Conservation (phyloP, 2,329 filamentous ascomycete genomes). For the Aureobasidium namibiae region DNA sequence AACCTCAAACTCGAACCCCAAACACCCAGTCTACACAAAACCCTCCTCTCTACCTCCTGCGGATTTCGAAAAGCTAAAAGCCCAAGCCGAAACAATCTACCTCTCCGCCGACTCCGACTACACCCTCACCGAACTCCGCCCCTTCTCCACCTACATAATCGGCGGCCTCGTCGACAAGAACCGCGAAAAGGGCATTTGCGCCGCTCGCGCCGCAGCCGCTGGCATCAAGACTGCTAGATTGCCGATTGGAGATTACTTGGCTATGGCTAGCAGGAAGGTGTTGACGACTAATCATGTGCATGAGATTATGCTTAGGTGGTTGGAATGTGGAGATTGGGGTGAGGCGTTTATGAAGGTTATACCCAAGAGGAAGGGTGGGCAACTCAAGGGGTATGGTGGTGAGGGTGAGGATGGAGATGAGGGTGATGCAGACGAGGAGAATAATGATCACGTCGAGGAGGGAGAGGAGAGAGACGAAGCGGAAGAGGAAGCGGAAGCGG, state of each 20-base stretch:
- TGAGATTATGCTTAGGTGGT: constrained; percentile 91
- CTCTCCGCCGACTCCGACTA: constrained; percentile 86
- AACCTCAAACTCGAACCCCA: constrained; percentile 19
- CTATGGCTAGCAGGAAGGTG: constrained; percentile 79
- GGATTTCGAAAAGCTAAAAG: neutral
- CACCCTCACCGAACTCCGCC: constrained; percentile 72
- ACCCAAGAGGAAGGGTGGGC: constrained; percentile 78
- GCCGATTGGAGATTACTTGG: constrained; percentile 90
- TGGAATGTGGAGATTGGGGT: constrained; percentile 86
- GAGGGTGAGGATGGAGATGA: constrained; percentile 16
- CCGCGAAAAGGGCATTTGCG: constrained; percentile 88
- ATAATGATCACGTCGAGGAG: neutral
- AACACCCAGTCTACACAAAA: neutral
- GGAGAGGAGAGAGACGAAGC: neutral
- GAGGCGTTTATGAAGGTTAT: constrained; percentile 81
- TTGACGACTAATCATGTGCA: constrained; percentile 92
- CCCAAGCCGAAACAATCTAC: constrained; percentile 62
- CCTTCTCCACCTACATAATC: constrained; percentile 85
- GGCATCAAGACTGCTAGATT: constrained; percentile 83
- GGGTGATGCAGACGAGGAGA: constrained; percentile 13
- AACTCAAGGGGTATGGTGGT: constrained; percentile 14
- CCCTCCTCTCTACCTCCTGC: neutral
- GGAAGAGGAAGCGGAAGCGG: neutral
- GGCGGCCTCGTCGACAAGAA: constrained; percentile 95
- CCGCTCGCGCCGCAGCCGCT: constrained; percentile 64